These are phyloP conservation scores for Galerina sulciceps DNA, from an alignment of 768 basidiomycete species.

Conservation along the genomic window DNA sequence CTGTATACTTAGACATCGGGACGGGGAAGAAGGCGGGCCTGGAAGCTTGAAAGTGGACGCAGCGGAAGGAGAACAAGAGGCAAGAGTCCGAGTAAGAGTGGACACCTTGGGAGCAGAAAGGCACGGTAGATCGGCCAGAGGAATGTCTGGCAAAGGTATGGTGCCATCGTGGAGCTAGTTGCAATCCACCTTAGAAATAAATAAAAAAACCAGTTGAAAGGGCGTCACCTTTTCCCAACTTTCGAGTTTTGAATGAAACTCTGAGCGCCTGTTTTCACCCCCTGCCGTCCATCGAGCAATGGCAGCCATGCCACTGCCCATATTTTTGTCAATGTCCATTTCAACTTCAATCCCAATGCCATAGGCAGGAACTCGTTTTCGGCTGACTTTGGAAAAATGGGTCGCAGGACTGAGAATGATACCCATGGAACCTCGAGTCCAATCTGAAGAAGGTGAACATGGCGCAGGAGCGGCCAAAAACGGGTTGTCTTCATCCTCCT, in stretches of 20 bases:
- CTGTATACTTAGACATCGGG: slow-evolving; percentile 45
- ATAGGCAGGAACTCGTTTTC: slow-evolving; percentile 77
- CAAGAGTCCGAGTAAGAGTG: slow-evolving; percentile 69
- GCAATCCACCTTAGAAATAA: slow-evolving; percentile 6
- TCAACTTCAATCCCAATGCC: slow-evolving; percentile 89
- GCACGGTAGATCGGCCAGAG: slow-evolving; percentile 67
- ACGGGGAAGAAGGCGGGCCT: slow-evolving; percentile 44
- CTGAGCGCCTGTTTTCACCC: slow-evolving; percentile 60
- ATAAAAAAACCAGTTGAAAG: not conserved
- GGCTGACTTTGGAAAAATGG: slow-evolving; percentile 68
- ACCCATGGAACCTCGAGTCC: slow-evolving; percentile 83
- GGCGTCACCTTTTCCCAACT: slow-evolving; percentile 64
- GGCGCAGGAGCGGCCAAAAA: slow-evolving; percentile 48
- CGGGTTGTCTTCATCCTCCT: slow-evolving; percentile 70
- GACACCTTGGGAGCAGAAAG: slow-evolving; percentile 64
- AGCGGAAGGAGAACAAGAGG: slow-evolving; percentile 75
- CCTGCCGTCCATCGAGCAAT: slow-evolving; percentile 87
- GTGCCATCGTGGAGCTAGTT: slow-evolving; percentile 54
- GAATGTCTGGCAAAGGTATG: slow-evolving; percentile 56
- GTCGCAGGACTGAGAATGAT: slow-evolving; percentile 73
- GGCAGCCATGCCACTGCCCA: slow-evolving; percentile 85
- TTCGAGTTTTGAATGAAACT: slow-evolving; percentile 63
- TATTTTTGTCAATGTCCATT: slow-evolving; percentile 80
- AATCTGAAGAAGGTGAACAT: slow-evolving; percentile 52
- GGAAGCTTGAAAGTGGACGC: slow-evolving; percentile 46